Percentiles rank a stretch among this genome's conserved stretches.
Evolutionary conservation across 352 stramenopile species (phyloP).

Genomic region (Phytophthora quininea): DNA sequence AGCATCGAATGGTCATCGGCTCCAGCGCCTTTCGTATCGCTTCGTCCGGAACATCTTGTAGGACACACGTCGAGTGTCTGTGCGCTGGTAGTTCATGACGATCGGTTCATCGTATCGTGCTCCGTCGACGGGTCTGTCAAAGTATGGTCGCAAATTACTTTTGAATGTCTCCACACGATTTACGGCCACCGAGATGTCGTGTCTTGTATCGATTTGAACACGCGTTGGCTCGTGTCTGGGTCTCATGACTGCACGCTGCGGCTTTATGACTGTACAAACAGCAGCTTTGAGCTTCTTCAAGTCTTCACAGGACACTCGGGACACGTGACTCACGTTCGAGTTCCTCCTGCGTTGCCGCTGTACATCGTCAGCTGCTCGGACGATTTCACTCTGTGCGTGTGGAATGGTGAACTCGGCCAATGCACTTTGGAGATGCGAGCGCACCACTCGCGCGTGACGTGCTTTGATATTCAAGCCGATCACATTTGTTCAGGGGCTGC

Average conservation of each 20-base stretch:
- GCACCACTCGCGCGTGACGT: conserved; percentile 63
- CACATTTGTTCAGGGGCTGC: conserved; percentile 65
- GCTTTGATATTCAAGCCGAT: conserved; percentile 27
- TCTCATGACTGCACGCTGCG: conserved; percentile 71
- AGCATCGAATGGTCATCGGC: conserved; percentile 20
- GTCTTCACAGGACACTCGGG: conserved; percentile 53
- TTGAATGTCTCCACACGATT: conserved; percentile 65
- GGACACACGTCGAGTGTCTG: conserved; percentile 71
- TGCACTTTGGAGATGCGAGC: conserved; percentile 47
- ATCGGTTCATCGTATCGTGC: conserved; percentile 66
- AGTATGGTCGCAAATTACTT: conserved; percentile 64
- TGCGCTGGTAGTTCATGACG: conserved; percentile 51
- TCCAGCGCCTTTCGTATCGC: conserved; percentile 14
- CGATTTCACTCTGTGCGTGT: conserved; percentile 64
- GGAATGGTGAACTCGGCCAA: conserved; percentile 47
- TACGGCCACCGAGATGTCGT: conserved; percentile 72
- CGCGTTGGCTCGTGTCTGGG: conserved; percentile 66
- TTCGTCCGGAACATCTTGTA: conserved; percentile 49
- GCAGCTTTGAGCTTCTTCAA: conserved; percentile 48
- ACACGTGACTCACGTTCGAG: conserved; percentile 61
- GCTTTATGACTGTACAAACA: conserved; percentile 44
- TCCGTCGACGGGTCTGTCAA: conserved; percentile 76
- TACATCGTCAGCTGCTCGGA: conserved; percentile 66
- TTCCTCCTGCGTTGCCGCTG: conserved; percentile 28
- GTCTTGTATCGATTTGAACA: conserved; percentile 56